These are phyloP conservation scores for Elaeis oleifera DNA, from an alignment of 202 grass and related monocot species.

Conservation along the genomic window DNA sequence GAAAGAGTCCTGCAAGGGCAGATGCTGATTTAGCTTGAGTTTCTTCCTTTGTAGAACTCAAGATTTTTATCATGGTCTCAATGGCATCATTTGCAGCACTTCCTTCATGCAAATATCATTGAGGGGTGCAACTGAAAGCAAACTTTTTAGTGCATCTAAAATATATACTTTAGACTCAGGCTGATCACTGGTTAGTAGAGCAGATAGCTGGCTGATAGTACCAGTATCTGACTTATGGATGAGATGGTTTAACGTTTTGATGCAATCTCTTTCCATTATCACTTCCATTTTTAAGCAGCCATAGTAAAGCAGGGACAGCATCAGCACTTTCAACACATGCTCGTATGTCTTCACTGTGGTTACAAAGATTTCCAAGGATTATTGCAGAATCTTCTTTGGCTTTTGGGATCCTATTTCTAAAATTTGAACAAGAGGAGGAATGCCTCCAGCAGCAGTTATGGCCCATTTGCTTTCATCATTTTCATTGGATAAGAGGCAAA, in stretches of 20 bases:
- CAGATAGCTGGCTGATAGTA: conserved; percentile 91
- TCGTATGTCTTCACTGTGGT: conserved; percentile 98
- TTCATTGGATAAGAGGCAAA: conserved; percentile 84
- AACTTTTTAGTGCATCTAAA: conserved; percentile 88
- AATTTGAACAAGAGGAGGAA: conserved; percentile 99
- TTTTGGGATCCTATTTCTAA: conserved; percentile 94
- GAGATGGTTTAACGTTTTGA: conserved; percentile 95
- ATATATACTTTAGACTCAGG: conserved; percentile 97
- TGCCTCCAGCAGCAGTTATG: conserved; percentile 98
- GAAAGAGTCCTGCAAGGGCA: conserved; percentile 84
- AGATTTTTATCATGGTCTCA: conserved; percentile 98
- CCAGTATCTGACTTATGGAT: conserved; percentile 99
- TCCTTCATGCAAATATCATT: conserved; percentile 98
- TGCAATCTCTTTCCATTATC: conserved; percentile 96
- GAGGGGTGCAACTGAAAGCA: conserved; percentile 93
- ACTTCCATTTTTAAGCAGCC: conserved; percentile 99
- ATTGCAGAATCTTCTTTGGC: conserved; percentile 99
- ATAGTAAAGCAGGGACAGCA: conserved; percentile 96
- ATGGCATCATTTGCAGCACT: conserved; percentile 94
- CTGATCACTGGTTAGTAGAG: conserved; percentile 94
- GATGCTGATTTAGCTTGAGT: conserved; percentile 95
- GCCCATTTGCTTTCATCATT: conserved; percentile 99
- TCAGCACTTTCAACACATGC: conserved; percentile 99
- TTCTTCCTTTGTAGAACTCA: conserved; percentile 85
- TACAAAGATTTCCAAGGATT: conserved; percentile 95